A percentile compares a stretch with the other conserved stretches of the same genome.
These are phyloP conservation scores for Diaporthe nobilis DNA, from an alignment of 2,329 filamentous ascomycete genomes.

Conservation along the genomic window DNA sequence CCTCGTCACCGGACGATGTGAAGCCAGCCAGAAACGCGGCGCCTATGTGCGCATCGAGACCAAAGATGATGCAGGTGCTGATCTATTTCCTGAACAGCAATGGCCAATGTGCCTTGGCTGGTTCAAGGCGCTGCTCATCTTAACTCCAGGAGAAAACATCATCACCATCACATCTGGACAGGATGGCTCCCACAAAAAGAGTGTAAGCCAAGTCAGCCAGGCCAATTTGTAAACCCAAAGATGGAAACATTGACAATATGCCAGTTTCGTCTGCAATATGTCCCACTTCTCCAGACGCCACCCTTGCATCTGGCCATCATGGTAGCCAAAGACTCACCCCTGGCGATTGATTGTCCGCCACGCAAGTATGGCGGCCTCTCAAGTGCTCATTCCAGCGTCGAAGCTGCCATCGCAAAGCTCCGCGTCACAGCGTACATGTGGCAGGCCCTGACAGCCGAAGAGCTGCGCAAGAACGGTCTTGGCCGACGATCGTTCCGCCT, in stretches of 20 bases:
- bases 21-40: neutral
- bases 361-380: conserved; percentile 70
- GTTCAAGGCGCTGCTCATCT: conserved; percentile 45
- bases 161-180: conserved; percentile 25
- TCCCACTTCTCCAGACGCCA: conserved; percentile 67
- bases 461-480: conserved; percentile 79
- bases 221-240: neutral
- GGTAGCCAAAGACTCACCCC: conserved; percentile 77
- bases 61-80: neutral
- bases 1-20: neutral
- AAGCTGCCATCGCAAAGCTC: conserved; percentile 78
- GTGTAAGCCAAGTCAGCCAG: neutral
- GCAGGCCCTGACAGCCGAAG: conserved; percentile 83
- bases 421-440: conserved; percentile 82
- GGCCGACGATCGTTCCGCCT: conserved; percentile 79
- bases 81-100: conserved; percentile 41
- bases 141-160: conserved; percentile 42
- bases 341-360: conserved; percentile 77
- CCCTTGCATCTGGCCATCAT: conserved; percentile 81
- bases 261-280: conserved; percentile 58
- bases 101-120: conserved; percentile 43
- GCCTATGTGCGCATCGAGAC: conserved; percentile 10
- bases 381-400: conserved; percentile 62
- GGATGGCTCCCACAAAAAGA: neutral
- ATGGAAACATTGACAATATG: neutral